phyloP scores from a whole-genome alignment of 2,329 filamentous ascomycete genomes.

The Aspergillus brunneoviolaceus region DNA sequence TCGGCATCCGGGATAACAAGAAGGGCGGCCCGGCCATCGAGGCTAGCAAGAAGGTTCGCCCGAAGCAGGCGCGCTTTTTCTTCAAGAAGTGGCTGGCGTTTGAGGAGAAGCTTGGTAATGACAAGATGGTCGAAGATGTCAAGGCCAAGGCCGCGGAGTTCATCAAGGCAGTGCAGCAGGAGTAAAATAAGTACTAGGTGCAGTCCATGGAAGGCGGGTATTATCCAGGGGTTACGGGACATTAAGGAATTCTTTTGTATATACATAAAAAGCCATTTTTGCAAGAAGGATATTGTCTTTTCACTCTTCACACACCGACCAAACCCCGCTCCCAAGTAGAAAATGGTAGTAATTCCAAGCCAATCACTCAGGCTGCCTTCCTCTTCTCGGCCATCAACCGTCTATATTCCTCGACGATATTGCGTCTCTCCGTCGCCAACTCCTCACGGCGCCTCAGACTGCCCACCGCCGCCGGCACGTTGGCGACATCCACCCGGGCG shows the following conservation, averaged over 20 bases:
- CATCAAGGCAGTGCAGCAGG: slow-evolving; percentile 51
- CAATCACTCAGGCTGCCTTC: neutral
- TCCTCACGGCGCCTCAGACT: slow-evolving; percentile 73
- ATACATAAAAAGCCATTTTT: slow-evolving; percentile 9
- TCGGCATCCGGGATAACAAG: slow-evolving; percentile 45
- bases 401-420: slow-evolving; percentile 72
- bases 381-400: slow-evolving; percentile 64
- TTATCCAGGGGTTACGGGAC: slow-evolving; percentile 1
- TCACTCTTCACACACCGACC: neutral
- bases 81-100: slow-evolving; percentile 91
- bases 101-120: slow-evolving; percentile 71
- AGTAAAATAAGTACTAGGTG: slow-evolving; percentile 5
- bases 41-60: slow-evolving; percentile 67
- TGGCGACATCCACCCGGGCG: slow-evolving; percentile 64
- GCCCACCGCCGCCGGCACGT: slow-evolving; percentile 67
- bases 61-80: slow-evolving; percentile 78
- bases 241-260: slow-evolving; percentile 1
- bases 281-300: neutral
- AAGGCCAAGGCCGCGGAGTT: slow-evolving; percentile 70
- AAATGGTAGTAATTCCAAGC: no score
- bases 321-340: no score
- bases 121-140: slow-evolving; percentile 69
- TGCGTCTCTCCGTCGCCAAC: slow-evolving; percentile 65
- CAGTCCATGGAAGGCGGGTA: neutral
- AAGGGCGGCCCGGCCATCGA: slow-evolving; percentile 34